Evolutionary conservation across 2,329 filamentous ascomycete species (phyloP), one percentile per base, ranked within the genome.

Genomic region (Penicillium rolfsii): DNA sequence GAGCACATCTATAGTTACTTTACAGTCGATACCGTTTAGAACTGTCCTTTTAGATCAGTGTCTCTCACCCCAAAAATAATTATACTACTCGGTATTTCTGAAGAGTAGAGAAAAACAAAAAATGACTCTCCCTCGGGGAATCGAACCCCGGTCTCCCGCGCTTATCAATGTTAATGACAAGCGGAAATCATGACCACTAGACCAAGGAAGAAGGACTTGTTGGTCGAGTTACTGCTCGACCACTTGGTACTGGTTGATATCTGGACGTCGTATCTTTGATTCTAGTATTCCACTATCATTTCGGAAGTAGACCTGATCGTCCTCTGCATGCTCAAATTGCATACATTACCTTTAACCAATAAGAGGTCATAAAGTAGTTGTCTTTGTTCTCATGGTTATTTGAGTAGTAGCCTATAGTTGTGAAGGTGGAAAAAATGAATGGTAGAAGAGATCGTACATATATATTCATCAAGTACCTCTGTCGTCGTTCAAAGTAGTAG

Each of bases 121-220:
- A 69, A 36, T 69, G 72, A 70, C 69, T 69, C 69, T 72, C 73
- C 71, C 72, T 70, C 66, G 67, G 67, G 71, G 73, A 74, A 76
- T 76, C 73, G 72, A 74, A 75, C 73, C 71, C 70, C 71, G 73
- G 74, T 73, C 73, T 72, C 68, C 74, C 73, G 74, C 72, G 73
- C 73, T 72, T 66, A 63, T 66, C 61, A 48, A 63, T 66, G 7
- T 62, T 70, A 67, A 62, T 75, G 73, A 75, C 73, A 75, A 74
- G 72, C 73, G 74, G 73, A 75, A 71, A 75, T 75, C 73, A 75
- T 75, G 73, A 75, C 73, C 72, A 75, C 74, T 76, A 76, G 72
- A 74, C 73, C 73, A 75, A 70, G 67, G 67, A 70, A 70, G 67
- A 52, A 14, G 30, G 9, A 12, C 1, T 36, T 36, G 3, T 9